Conservation (phyloP, 257 asterid species). For the Capsicum pubescens region DNA sequence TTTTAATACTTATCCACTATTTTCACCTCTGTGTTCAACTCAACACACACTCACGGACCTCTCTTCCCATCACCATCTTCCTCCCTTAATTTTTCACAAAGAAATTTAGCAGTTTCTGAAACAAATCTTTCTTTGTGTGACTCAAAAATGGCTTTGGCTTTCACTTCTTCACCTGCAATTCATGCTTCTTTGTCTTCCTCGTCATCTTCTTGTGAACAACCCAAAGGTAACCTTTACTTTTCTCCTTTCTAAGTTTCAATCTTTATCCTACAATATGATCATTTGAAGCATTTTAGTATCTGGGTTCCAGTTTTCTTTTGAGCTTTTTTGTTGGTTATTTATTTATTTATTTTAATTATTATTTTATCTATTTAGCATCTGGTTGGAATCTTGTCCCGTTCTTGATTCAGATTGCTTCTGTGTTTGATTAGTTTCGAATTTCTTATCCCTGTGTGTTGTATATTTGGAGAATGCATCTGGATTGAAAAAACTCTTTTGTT, state of each 20-base stretch:
- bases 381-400: background rate
- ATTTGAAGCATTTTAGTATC: constrained; percentile 12
- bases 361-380: background rate
- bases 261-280: background rate
- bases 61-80: background rate
- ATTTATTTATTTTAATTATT: background rate
- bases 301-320: background rate
- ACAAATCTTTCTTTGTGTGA: background rate
- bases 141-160: constrained; percentile 61
- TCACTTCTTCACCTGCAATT: constrained; percentile 61
- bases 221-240: constrained; percentile 49
- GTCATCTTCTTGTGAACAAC: constrained; percentile 47
- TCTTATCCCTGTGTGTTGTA: background rate
- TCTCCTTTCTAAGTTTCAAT: background rate
- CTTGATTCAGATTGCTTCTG: background rate
- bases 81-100: background rate
- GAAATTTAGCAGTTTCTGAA: background rate
- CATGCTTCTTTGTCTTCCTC: constrained; percentile 49
- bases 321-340: background rate
- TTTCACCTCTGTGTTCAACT: constrained; percentile 16
- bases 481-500: too few relatives aligned
- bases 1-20: constrained; percentile 35
- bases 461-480: background rate
- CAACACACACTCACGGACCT: background rate
- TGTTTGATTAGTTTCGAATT: background rate